Conservation (phyloP, 805 yeast genomes). For the Wickerhamiella australiensis region DNA sequence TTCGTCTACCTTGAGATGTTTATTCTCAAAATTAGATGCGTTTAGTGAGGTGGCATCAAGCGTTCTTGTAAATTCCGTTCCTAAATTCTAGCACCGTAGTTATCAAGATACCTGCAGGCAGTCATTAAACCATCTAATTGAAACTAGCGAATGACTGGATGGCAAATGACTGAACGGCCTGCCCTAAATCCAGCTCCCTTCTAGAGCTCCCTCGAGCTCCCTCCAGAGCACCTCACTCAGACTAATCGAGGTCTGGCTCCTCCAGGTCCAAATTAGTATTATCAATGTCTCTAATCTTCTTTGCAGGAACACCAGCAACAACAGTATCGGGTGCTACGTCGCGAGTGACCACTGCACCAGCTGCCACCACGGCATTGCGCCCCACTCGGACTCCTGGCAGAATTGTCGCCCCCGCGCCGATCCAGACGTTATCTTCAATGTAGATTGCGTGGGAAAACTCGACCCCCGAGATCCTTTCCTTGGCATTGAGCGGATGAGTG, state of each 20-base stretch:
- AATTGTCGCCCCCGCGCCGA: conserved; percentile 44
- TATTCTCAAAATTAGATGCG: too few relatives aligned
- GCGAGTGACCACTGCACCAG: conserved; percentile 52
- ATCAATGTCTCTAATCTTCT: conserved; percentile 19
- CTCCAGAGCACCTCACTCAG: not conserved
- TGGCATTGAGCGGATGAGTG: conserved; percentile 48
- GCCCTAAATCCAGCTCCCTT: too few relatives aligned
- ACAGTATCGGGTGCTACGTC: conserved; percentile 44
- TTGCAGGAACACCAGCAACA: conserved; percentile 55
- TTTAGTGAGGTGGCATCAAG: too few relatives aligned
- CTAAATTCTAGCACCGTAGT: too few relatives aligned
- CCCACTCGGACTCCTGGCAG: conserved; percentile 61
- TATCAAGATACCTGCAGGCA: too few relatives aligned
- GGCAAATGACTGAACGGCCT: too few relatives aligned
- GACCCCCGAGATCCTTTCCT: conserved; percentile 32
- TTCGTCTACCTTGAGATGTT: too few relatives aligned
- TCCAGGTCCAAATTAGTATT: conserved; percentile 5
- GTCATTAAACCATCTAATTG: too few relatives aligned
- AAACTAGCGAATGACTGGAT: too few relatives aligned
- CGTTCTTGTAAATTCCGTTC: too few relatives aligned
- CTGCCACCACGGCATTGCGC: conserved; percentile 48
- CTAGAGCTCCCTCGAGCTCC: too few relatives aligned
- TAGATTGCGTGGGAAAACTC: conserved; percentile 48
- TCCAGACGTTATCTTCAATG: conserved; percentile 58
- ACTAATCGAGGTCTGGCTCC: conserved; percentile 5